phyloP scores from a whole-genome alignment of 768 basidiomycete species.

The Stropharia rugosoannulata region DNA sequence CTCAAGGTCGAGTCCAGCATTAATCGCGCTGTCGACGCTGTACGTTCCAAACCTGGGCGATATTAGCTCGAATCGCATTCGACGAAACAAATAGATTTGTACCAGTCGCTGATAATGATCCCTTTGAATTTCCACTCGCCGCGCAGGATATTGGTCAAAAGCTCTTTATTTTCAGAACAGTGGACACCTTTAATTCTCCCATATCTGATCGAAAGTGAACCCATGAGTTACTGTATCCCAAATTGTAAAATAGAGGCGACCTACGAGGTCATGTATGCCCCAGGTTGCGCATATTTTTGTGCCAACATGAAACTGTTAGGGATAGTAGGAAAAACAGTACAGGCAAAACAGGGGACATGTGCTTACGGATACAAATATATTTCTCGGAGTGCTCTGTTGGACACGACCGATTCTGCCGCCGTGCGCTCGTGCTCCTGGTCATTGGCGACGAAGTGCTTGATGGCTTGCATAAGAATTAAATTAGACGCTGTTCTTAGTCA shows the following conservation, averaged over 20 bases:
- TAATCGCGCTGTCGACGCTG: constrained; percentile 62
- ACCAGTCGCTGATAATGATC: constrained; percentile 80
- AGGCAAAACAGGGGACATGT: neutral
- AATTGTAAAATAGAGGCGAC: constrained; percentile 10
- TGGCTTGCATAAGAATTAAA: constrained; percentile 33
- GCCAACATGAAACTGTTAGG: constrained; percentile 63
- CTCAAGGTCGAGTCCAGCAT: constrained; percentile 77
- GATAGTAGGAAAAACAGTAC: constrained; percentile 1
- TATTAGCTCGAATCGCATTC: neutral
- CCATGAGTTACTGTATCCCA: neutral
- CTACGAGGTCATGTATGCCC: constrained; percentile 69
- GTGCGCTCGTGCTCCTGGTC: constrained; percentile 75
- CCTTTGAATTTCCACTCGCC: constrained; percentile 76
- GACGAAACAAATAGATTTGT: neutral
- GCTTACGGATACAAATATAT: constrained; percentile 70
- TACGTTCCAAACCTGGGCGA: constrained; percentile 66
- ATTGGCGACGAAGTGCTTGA: constrained; percentile 75
- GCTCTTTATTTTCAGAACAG: constrained; percentile 62
- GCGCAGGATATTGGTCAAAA: constrained; percentile 65
- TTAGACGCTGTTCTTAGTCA: neutral
- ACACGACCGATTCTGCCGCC: constrained; percentile 61
- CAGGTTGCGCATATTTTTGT: constrained; percentile 58
- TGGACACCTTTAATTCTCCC: constrained; percentile 73
- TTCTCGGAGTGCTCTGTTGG: constrained; percentile 66
- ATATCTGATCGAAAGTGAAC: constrained; percentile 41